phyloP scores from a whole-genome alignment of 2,329 filamentous ascomycete species.

The Neophaeococcomyces mojaviensis region DNA sequence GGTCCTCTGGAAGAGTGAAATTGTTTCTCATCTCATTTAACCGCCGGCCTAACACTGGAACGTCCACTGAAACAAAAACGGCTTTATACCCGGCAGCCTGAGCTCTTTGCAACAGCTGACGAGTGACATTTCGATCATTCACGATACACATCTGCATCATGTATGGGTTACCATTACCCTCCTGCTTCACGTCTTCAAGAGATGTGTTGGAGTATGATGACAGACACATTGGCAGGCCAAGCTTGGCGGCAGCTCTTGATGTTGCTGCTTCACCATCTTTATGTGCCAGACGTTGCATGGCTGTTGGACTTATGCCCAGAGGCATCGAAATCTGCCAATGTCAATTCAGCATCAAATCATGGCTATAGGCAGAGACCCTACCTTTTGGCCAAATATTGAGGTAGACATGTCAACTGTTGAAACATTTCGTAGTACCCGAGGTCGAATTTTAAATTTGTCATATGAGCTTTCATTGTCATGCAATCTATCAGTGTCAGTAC shows the following conservation, averaged over 20 bases:
- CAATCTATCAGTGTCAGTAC: slow-evolving; percentile 1
- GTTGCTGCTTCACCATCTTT: slow-evolving; percentile 46
- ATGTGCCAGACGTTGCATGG: slow-evolving; percentile 47
- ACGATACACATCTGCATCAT: slow-evolving; percentile 51
- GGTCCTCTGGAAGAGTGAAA: slow-evolving; percentile 30
- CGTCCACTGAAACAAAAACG: slow-evolving; percentile 49
- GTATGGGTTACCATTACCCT: slow-evolving; percentile 37
- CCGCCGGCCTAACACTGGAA: slow-evolving; percentile 46
- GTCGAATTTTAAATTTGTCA: slow-evolving; percentile 41
- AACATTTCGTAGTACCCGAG: slow-evolving; percentile 33
- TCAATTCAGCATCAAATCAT: not conserved
- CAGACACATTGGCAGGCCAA: slow-evolving; percentile 41
- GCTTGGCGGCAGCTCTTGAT: slow-evolving; percentile 38
- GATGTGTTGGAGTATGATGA: slow-evolving; percentile 41
- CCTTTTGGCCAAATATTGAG: slow-evolving; percentile 37
- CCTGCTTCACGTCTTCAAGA: slow-evolving; percentile 38
- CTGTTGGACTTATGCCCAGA: slow-evolving; percentile 47
- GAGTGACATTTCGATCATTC: slow-evolving; percentile 39
- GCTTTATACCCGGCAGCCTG: slow-evolving; percentile 47
- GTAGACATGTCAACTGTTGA: slow-evolving; percentile 33
- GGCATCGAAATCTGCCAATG: slow-evolving; percentile 36
- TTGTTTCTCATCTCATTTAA: slow-evolving; percentile 48
- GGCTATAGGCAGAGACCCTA: slow-evolving; percentile 2
- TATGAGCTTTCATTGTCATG: slow-evolving; percentile 48
- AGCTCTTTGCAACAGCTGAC: slow-evolving; percentile 35